Percentiles rank a stretch among this genome's conserved stretches.
phyloP scores from a whole-genome alignment of 805 yeast genomes.

The Ogataea pignaliae region DNA sequence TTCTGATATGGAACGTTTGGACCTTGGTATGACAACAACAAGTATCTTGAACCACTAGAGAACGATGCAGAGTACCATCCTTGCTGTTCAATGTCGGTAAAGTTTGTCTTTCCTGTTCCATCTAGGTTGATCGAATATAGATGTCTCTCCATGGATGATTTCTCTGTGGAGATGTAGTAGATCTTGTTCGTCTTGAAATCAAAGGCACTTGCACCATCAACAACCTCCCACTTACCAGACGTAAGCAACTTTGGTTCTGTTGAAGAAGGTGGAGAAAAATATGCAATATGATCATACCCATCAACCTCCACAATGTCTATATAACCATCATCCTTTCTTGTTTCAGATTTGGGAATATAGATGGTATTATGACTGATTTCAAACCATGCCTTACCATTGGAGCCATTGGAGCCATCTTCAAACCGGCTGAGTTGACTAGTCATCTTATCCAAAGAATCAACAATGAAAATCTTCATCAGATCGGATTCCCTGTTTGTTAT shows the following conservation, averaged over 20 bases:
- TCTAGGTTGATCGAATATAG: conserved; percentile 63
- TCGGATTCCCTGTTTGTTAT: conserved; percentile 66
- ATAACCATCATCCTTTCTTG: conserved; percentile 60
- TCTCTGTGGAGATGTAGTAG: conserved; percentile 70
- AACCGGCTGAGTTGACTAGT: conserved; percentile 41
- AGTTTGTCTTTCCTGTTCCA: conserved; percentile 35
- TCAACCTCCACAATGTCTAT: conserved; percentile 68
- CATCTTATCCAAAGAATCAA: conserved; percentile 38
- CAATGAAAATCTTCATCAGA: conserved; percentile 49
- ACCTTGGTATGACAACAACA: conserved; percentile 68
- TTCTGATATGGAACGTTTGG: conserved; percentile 79
- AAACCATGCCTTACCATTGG: conserved; percentile 62
- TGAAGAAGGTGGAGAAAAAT: conserved; percentile 67
- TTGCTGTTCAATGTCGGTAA: conserved; percentile 49
- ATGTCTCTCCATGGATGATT: conserved; percentile 80
- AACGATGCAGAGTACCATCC: conserved; percentile 73
- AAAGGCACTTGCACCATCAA: conserved; percentile 59
- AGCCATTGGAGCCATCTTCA: conserved; percentile 34
- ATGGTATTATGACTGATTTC: conserved; percentile 65
- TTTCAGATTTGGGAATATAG: conserved; percentile 49
- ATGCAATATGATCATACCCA: conserved; percentile 74
- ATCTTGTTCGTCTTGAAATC: conserved; percentile 49
- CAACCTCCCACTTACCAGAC: conserved; percentile 88
- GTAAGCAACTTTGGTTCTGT: conserved; percentile 57
- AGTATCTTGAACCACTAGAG: conserved; percentile 73